A percentile compares a stretch with the other conserved stretches of the same genome.
Evolutionary conservation across 768 basidiomycete species (phyloP).

Genomic region (Phanerochaete sordida): DNA sequence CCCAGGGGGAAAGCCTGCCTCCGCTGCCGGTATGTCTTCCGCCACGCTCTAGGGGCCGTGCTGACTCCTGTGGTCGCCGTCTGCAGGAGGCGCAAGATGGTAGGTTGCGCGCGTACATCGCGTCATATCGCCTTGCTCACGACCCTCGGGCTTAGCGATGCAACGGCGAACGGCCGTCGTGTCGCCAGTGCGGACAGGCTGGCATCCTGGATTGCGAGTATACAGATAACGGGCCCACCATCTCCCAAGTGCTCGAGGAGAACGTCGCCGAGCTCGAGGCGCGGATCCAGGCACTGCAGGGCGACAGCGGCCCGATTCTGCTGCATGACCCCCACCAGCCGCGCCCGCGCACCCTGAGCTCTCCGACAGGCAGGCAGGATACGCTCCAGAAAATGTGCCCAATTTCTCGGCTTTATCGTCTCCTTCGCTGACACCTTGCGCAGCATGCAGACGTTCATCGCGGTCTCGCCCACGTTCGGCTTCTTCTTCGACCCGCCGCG

Average conservation of each 20-base stretch:
- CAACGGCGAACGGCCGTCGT: conserved; percentile 60
- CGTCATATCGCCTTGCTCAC: background rate
- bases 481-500: conserved; percentile 57
- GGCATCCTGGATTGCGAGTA: conserved; percentile 67
- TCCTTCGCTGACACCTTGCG: conserved; percentile 37
- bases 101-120: conserved; percentile 15
- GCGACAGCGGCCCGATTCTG: conserved; percentile 13
- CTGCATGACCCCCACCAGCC: conserved; percentile 24
- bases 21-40: conserved; percentile 42
- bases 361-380: background rate
- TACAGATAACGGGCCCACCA: conserved; percentile 58
- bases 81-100: conserved; percentile 49
- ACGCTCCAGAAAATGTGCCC: background rate
- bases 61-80: background rate
- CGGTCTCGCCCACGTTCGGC: conserved; percentile 54
- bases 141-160: conserved; percentile 47
- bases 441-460: conserved; percentile 36
- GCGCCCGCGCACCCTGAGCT: background rate
- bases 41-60: background rate
- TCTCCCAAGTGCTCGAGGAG: conserved; percentile 58
- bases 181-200: conserved; percentile 57
- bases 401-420: conserved; percentile 24
- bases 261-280: conserved; percentile 52
- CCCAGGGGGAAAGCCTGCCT: conserved; percentile 50
- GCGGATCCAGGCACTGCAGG: conserved; percentile 33